Evolutionary conservation across 1,284 basidiomycete genomes (phyloP), one percentile per base, ranked within the genome.

Genomic region (Rhodotorula glutinis): DNA sequence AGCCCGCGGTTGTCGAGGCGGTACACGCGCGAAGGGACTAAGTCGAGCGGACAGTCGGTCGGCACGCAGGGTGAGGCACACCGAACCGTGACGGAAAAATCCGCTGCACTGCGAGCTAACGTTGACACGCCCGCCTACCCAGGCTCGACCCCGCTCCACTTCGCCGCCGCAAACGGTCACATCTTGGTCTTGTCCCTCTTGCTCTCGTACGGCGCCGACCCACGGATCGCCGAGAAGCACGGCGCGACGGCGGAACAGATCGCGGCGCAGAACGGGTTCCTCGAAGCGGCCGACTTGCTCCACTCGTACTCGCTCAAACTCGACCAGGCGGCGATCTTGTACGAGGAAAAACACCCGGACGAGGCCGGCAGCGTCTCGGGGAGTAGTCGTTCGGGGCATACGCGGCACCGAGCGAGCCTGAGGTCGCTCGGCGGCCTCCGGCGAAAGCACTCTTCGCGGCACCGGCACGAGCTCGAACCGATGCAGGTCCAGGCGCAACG

Each of bases 71-170:
- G 80, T 81, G 66, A 69, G 49, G 25, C 25, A 4, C 19, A 30
- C 29, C 47, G 3, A 47, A 13, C 11, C 27, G 51, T 7, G 4
- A 40, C 33, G 25, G n/a, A n/a, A n/a, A n/a, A n/a, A 11, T 7
- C 38, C 23, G 53, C 21, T n/a, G 33, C 23, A 16, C 29, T n/a
- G 33, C 9, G 38, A 23, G 38, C 2, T 13, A 27, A 85, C 86
- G 21, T 5, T 44, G 43, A 13, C 49, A 14, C 7, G 19, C 33
- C 33, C 33, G 33, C 33, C 33, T 11, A 11, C 7, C 33, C 76
- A 79, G 91, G 91, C 25, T 91, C 91, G 2, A 94, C 92, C 0
- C 90, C 92, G 0, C 85, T 96, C n/a, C 92, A 96, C 77, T 96
- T 95, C 77, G 92, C 92, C 10, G 88, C 91, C 38, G 91, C 92